Evolutionary conservation across 371 early-diverging fungal species (phyloP).

Genomic region (Rhizomucor pusillus): DNA sequence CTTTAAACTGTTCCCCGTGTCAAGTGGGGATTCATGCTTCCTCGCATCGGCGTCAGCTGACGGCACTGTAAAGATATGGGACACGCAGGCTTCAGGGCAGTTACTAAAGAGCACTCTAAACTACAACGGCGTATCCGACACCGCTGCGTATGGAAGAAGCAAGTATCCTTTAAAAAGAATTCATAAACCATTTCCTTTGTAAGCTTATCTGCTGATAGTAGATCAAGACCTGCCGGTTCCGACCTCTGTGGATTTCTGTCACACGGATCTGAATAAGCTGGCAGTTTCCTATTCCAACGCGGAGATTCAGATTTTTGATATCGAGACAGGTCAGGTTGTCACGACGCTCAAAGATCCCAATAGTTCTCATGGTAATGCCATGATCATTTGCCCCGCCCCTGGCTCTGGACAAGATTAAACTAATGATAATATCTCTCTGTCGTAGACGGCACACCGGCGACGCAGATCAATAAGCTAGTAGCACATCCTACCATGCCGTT

Average conservation of each 20-base stretch:
- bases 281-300: conserved; percentile 71
- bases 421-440: too few species aligned
- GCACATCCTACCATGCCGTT: conserved; percentile 76
- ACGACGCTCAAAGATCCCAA: conserved; percentile 53
- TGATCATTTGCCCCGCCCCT: not conserved
- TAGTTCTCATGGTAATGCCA: conserved; percentile 59
- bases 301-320: conserved; percentile 67
- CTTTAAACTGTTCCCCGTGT: conserved; percentile 63
- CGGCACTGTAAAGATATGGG: conserved; percentile 84
- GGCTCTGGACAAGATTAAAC: too few species aligned
- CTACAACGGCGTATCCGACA: conserved; percentile 33
- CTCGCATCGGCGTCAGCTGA: conserved; percentile 83
- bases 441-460: conserved; percentile 63
- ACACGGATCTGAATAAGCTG: conserved; percentile 56
- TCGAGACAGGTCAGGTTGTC: conserved; percentile 70
- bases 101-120: conserved; percentile 51
- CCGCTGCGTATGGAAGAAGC: conserved; percentile 11
- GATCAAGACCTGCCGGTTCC: conserved; percentile 40
- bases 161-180: not conserved
- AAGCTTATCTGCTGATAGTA: not conserved
- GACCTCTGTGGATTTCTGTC: conserved; percentile 70
- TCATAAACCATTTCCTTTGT: not conserved
- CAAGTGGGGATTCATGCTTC: conserved; percentile 29
- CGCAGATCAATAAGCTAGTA: conserved; percentile 78
- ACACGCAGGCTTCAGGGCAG: conserved; percentile 47